Base-by-base conservation (phyloP, 2,329 filamentous ascomycete genomes). In the Xylaria sp. region DNA sequence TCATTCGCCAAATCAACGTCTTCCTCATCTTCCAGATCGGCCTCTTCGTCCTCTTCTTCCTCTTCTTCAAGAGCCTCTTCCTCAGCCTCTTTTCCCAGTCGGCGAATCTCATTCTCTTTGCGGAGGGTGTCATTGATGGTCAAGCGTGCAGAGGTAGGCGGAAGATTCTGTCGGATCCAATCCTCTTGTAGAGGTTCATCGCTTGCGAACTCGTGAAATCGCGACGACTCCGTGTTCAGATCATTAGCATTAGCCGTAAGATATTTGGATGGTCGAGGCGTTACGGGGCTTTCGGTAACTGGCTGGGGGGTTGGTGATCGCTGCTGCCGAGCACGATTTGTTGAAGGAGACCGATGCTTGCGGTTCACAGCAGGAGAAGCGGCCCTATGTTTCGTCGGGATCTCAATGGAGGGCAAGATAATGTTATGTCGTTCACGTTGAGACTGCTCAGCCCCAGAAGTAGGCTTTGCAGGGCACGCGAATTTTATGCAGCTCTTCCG, bases 201-300 rank as follows among this genome's bases (percentile, higher is more conserved):
- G 77, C 92, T 94, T 51, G 93, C 95, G 79, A 98, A 98, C 76
- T 97, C 95, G 78, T 97, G 93, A 77, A 97, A 98, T 58, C 83
- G 89, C 77, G 82, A 89, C 31, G 85, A 84, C 71, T 90, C 87
- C 48, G 82, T 83, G 44, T 82, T 81, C 51, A 88, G 76, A 59
- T 88, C 87, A 42, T 77, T 81, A 5, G 83, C 82, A 66, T 84
- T 80, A 17, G 85, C 86, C 7, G 83, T 84, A 15, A 88, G 79
- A 73, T 84, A 88, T 72, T 83, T 86, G 69, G 80, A 81, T 36
- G 78, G 76, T 38, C 82, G 79, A 42, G 76, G 70, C 3, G 79
- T 77, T 3, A 78, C 77, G 2, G 81, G 81, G 63, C 80, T 83
- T 61, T 79, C 78, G 1, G 81, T 80, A 1, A 77, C 67, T 15